Base-by-base conservation (phyloP, 164 flowering plant species). In the Vitis amurensis region DNA sequence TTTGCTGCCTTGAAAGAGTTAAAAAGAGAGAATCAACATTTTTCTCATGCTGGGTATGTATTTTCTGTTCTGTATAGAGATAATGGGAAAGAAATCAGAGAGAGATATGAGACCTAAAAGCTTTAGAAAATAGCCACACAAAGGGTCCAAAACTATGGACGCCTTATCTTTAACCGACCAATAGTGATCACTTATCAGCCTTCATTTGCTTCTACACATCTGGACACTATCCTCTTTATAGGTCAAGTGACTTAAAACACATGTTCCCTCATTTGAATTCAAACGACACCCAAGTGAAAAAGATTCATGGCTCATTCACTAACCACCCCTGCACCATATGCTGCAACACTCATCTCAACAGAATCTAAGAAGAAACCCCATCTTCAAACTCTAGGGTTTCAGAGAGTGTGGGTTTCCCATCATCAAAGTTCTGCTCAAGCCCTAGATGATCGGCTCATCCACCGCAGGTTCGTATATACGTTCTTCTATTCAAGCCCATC, bases 261-360 rank as follows among this genome's bases (percentile, higher is more conserved):
- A 15, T 15, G 30, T 11, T 29, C 31, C 48, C 8, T 63, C 37
- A 37, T 61, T 15, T 49, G n/a, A 57, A 44, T 3, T 29, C 27
- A 14, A 52, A 29, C 61, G 30, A 13, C 31, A 51, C 9, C 48
- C 1, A 16, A 9, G 19, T 11, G 23, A 2, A 8, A 27, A 30
- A 51, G 61, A 63, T 16, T n/a, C 47, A 80, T 80, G 83, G 74
- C 78, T 11, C 76, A 74, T 69, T 72, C 74, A 8, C 56, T 80
- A 53, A 5, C 72, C 67, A 61, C 66, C 12, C 15, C 68, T 11
- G 55, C 74, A 2, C 44, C 73, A 31, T 55, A 68, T 10, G 48
- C 68, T 10, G 29, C 74, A 15, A 13, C 69, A 55, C 31, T 44
- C 19, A 29, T 71, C 48, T 49, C 61, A 8, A 23, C 71, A 13